A percentile compares a stretch with the other conserved stretches of the same genome.
These are phyloP conservation scores for Suillus subaureus DNA, from an alignment of 768 basidiomycete genomes.

Conservation along the genomic window DNA sequence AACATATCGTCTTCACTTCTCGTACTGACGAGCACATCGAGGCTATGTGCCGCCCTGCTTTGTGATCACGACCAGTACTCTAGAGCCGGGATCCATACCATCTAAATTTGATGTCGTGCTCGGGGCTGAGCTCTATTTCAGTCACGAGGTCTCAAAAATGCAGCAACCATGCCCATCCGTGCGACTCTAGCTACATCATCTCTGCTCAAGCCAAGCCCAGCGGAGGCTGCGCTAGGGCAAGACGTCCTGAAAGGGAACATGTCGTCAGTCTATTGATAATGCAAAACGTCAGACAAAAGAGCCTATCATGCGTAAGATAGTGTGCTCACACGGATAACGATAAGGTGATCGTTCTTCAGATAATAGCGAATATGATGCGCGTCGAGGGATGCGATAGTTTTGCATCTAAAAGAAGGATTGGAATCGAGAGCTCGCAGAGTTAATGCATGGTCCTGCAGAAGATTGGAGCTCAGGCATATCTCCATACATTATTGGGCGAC, in stretches of 20 bases:
- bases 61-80: no score
- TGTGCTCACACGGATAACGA: no score
- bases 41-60: no score
- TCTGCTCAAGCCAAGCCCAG: slow-evolving; percentile 69
- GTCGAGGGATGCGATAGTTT: no score
- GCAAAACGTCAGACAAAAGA: slow-evolving; percentile 5
- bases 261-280: slow-evolving; percentile 69
- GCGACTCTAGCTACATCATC: slow-evolving; percentile 59
- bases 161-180: slow-evolving; percentile 56
- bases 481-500: no score
- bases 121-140: neutral
- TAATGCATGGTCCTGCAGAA: no score
- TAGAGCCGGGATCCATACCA: no score
- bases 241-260: slow-evolving; percentile 77
- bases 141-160: neutral
- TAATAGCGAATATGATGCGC: no score
- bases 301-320: neutral
- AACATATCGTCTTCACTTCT: neutral
- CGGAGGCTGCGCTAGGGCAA: slow-evolving; percentile 67
- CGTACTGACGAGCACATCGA: no score
- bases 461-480: neutral
- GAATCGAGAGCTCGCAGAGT: no score
- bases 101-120: neutral
- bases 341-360: no score
- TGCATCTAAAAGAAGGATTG: no score